phyloP scores from a whole-genome alignment of 2,329 filamentous ascomycete genomes.

The Decorospora gaudefroyi region DNA sequence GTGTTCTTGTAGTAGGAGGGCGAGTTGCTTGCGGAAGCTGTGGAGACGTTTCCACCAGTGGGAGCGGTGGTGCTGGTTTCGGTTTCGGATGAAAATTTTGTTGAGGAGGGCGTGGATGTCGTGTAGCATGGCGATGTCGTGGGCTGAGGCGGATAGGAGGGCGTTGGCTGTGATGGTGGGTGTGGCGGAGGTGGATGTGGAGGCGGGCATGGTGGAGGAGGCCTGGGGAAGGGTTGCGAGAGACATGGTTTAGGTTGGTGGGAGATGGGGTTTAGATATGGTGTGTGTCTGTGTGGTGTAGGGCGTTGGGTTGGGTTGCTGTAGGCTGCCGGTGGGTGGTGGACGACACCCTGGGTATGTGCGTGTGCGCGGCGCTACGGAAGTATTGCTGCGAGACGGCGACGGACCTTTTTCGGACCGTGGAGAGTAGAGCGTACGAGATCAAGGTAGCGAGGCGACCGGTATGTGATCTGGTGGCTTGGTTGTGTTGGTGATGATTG shows the following conservation, averaged over 20 bases:
- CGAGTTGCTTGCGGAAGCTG: constrained; percentile 69
- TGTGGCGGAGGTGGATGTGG: constrained; percentile 10
- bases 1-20: constrained; percentile 56
- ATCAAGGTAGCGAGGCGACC: constrained; percentile 8
- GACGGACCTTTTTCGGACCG: no score
- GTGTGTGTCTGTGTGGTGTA: no score
- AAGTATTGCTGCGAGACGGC: no score
- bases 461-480: constrained; percentile 12
- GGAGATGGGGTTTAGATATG: background rate
- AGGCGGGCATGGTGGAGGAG: constrained; percentile 15
- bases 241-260: no score
- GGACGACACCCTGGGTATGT: background rate
- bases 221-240: background rate
- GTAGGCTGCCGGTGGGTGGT: constrained; percentile 15
- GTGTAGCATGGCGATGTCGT: constrained; percentile 40
- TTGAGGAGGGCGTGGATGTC: constrained; percentile 63
- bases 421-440: no score
- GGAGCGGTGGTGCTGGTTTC: constrained; percentile 82
- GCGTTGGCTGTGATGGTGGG: constrained; percentile 26
- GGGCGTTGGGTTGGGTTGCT: background rate
- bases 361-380: constrained; percentile 9
- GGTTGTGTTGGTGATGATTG: constrained; percentile 5
- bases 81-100: constrained; percentile 79
- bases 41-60: constrained; percentile 81
- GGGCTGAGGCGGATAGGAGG: constrained; percentile 24